phyloP scores from a whole-genome alignment of 2,329 filamentous ascomycete genomes.

The Aspergillus flavus region DNA sequence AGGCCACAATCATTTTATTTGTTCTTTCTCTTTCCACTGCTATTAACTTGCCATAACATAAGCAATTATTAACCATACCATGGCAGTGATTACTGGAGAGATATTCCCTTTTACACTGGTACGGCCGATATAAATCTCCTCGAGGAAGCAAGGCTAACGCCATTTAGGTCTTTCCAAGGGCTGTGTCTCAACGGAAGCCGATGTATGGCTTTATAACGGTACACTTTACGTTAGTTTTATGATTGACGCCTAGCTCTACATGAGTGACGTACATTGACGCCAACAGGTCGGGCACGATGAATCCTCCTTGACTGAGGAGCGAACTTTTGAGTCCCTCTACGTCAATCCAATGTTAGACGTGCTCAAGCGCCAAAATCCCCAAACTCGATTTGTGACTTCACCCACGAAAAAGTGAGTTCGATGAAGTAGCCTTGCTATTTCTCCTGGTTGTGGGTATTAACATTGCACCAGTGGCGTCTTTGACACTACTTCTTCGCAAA shows the following conservation, averaged over 20 bases:
- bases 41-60: background rate
- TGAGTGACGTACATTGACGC: background rate
- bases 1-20: conserved; percentile 9
- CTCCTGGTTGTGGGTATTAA: conserved; percentile 3
- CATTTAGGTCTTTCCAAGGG: conserved; percentile 56
- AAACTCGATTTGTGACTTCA: conserved; percentile 50
- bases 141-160: background rate
- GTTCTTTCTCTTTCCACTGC: background rate
- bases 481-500: conserved; percentile 58
- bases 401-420: conserved; percentile 52
- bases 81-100: conserved; percentile 60
- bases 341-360: conserved; percentile 61
- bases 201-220: conserved; percentile 62
- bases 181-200: conserved; percentile 60
- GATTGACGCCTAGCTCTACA: background rate
- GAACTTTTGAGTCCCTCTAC: conserved; percentile 62
- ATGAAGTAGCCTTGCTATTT: background rate
- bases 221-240: conserved; percentile 53
- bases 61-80: conserved; percentile 3
- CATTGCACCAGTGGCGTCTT: conserved; percentile 54
- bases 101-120: conserved; percentile 50
- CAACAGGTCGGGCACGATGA: conserved; percentile 59
- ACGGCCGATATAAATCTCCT: conserved; percentile 20
- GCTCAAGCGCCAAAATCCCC: conserved; percentile 59
- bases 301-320: conserved; percentile 52